phyloP scores from a whole-genome alignment of 1,284 basidiomycete species.

The Entoloma clypeatum region DNA sequence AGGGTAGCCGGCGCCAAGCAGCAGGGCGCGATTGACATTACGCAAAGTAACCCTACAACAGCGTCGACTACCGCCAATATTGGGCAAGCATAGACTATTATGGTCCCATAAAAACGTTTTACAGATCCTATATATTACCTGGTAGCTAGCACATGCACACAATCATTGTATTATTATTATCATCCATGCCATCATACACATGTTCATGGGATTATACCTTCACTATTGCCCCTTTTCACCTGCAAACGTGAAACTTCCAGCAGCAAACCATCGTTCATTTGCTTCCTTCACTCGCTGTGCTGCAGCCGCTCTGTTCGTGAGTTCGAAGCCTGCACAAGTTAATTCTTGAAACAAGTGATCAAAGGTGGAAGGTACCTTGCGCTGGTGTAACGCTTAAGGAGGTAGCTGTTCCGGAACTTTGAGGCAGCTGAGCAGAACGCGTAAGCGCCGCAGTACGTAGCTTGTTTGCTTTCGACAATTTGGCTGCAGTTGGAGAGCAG shows the following conservation, averaged over 20 bases:
- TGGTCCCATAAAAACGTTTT: constrained; percentile 5
- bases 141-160: constrained; percentile 1
- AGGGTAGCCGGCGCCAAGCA: constrained; percentile 49
- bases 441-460: constrained; percentile 82
- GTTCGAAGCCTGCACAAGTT: constrained; percentile 67
- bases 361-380: constrained; percentile 61
- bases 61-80: constrained; percentile 63
- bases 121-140: not conserved
- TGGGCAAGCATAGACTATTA: constrained; percentile 26
- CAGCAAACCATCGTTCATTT: constrained; percentile 89
- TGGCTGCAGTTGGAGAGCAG: constrained; percentile 52
- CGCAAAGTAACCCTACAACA: constrained; percentile 63
- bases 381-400: constrained; percentile 94
- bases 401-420: constrained; percentile 82
- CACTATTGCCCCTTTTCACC: constrained; percentile 56
- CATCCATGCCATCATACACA: constrained; percentile 11
- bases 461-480: constrained; percentile 95
- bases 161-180: constrained; percentile 15
- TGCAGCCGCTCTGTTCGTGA: constrained; percentile 78
- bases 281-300: constrained; percentile 86
- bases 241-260: constrained; percentile 79
- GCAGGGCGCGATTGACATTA: constrained; percentile 72
- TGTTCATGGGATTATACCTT: not conserved
- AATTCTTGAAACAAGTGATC: constrained; percentile 5
- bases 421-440: constrained; percentile 61